Conservation (phyloP, 106 monocot species). For the Alisma plantagoaquatica region DNA sequence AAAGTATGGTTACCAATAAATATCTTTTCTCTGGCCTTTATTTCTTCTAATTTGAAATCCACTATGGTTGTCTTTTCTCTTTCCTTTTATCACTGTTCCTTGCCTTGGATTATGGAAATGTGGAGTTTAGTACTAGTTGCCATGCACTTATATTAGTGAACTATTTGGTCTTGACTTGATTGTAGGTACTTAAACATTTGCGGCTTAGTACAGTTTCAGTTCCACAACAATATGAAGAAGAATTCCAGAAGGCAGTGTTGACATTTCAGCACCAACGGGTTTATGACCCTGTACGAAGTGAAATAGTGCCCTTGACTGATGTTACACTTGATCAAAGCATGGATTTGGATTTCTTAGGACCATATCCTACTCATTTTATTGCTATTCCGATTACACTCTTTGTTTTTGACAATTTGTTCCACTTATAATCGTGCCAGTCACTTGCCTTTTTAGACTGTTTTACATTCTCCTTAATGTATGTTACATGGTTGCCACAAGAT, state of each 20-base stretch:
- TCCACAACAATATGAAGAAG: slow-evolving; percentile 75
- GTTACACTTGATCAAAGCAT: slow-evolving; percentile 31
- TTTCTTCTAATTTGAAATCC: too few relatives aligned
- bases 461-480: slow-evolving; percentile 38
- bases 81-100: too few relatives aligned
- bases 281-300: slow-evolving; percentile 67
- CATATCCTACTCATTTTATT: slow-evolving; percentile 79
- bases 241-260: slow-evolving; percentile 74
- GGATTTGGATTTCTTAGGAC: slow-evolving; percentile 88
- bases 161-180: background rate
- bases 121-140: background rate
- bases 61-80: too few relatives aligned
- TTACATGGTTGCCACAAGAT: slow-evolving; percentile 61
- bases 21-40: too few relatives aligned
- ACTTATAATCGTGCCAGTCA: too few relatives aligned
- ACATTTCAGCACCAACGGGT: slow-evolving; percentile 90
- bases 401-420: background rate
- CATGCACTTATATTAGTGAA: background rate
- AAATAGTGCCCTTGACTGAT: slow-evolving; percentile 59
- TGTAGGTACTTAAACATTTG: slow-evolving; percentile 41
- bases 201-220: slow-evolving; percentile 54
- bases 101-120: too few relatives aligned
- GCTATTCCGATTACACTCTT: background rate
- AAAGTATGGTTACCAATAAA: too few relatives aligned
- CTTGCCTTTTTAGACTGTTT: too few relatives aligned